Conservation (phyloP, 2,329 filamentous ascomycete genomes). For the Ciborinia camelliae region DNA sequence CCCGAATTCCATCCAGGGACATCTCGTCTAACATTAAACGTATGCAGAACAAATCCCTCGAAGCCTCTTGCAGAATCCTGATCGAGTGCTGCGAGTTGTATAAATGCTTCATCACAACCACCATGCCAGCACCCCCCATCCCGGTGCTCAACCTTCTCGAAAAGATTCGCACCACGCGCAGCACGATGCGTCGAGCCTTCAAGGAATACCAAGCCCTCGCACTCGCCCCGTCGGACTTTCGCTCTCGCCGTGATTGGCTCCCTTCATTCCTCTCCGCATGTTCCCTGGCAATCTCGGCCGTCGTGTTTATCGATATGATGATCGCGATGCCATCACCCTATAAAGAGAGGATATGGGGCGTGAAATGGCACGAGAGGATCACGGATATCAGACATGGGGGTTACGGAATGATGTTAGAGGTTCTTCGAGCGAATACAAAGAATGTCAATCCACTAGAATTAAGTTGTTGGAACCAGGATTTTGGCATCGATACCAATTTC, state of each 20-base stretch:
- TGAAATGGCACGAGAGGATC: conserved; percentile 20
- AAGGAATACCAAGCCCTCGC: conserved; percentile 22
- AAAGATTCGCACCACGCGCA: conserved; percentile 22
- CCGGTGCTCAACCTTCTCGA: conserved; percentile 20
- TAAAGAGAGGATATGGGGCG: conserved; percentile 25
- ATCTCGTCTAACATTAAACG: background rate
- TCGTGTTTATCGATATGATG: conserved; percentile 24
- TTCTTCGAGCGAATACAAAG: conserved; percentile 22
- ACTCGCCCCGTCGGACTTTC: conserved; percentile 20
- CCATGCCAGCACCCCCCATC: background rate
- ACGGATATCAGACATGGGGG: conserved; percentile 22
- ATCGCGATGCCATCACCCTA: conserved; percentile 22
- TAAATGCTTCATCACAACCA: conserved; percentile 21
- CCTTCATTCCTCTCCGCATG: conserved; percentile 24
- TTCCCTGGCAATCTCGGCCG: conserved; percentile 19
- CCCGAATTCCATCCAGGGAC: background rate
- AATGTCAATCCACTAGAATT: conserved; percentile 23
- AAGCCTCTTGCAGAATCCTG: conserved; percentile 21
- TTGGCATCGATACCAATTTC: background rate
- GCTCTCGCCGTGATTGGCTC: conserved; percentile 23
- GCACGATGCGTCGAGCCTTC: conserved; percentile 23
- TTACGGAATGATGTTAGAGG: conserved; percentile 24
- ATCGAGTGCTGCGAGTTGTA: conserved; percentile 24
- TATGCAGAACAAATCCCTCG: conserved; percentile 22
- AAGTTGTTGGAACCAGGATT: conserved; percentile 19